Percentiles rank a stretch among this genome's conserved stretches.
Conservation (phyloP, 768 basidiomycete genomes). For the Podaxis pistillaris region DNA sequence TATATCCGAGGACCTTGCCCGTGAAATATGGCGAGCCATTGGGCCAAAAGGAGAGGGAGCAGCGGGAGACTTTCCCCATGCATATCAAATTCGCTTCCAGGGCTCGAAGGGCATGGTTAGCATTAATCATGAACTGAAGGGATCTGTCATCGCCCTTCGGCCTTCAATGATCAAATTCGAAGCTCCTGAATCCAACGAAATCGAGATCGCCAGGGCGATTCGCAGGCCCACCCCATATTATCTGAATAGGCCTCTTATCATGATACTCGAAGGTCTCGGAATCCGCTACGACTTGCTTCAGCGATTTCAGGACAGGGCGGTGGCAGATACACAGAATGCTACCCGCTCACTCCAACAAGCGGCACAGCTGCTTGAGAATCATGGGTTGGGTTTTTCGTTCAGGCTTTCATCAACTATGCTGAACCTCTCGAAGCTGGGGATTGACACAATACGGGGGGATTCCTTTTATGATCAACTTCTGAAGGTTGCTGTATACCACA, state of each 20-base stretch:
- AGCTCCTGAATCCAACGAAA: conserved; percentile 38
- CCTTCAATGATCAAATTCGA: conserved; percentile 70
- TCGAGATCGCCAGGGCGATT: conserved; percentile 67
- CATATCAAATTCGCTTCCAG: conserved; percentile 57
- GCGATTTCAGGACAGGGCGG: conserved; percentile 48
- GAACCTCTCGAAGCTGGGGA: conserved; percentile 43
- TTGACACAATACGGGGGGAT: conserved; percentile 34
- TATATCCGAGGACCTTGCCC: conserved; percentile 53
- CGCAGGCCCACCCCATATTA: conserved; percentile 54
- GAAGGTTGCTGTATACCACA: conserved; percentile 53
- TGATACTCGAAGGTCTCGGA: conserved; percentile 59
- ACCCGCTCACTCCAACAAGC: conserved; percentile 40
- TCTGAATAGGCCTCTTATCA: conserved; percentile 62
- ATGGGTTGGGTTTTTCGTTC: conserved; percentile 58
- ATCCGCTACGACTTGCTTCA: conserved; percentile 52
- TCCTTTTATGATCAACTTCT: conserved; percentile 51
- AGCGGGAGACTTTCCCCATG: conserved; percentile 37
- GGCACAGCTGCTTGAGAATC: conserved; percentile 46
- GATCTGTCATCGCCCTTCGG: conserved; percentile 44
- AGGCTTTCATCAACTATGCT: conserved; percentile 50
- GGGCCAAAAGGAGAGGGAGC: conserved; percentile 25
- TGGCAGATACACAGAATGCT: conserved; percentile 42
- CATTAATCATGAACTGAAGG: conserved; percentile 50
- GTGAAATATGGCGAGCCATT: conserved; percentile 42
- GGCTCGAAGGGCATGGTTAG: conserved; percentile 65